phyloP scores from a whole-genome alignment of 257 asterid species.

The Striga asiatica region DNA sequence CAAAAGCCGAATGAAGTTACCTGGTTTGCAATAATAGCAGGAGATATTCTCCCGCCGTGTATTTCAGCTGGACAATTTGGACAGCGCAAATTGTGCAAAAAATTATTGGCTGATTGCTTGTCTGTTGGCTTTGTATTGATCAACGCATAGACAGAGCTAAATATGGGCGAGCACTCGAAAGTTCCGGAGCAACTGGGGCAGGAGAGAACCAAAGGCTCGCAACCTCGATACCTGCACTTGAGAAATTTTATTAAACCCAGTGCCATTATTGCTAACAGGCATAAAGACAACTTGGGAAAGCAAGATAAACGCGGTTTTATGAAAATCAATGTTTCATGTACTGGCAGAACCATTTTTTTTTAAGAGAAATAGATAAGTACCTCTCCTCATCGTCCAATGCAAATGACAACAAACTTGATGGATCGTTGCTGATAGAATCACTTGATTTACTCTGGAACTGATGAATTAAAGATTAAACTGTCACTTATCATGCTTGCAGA shows the following conservation, averaged over 20 bases:
- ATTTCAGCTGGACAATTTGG: constrained; percentile 82
- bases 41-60: constrained; percentile 47
- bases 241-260: constrained; percentile 13
- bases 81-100: constrained; percentile 71
- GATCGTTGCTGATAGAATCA: constrained; percentile 45
- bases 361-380: constrained; percentile 25
- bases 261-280: not conserved
- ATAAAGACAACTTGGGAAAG: not conserved
- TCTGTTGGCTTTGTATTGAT: constrained; percentile 41
- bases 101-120: constrained; percentile 24
- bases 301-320: not conserved
- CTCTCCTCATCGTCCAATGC: constrained; percentile 75
- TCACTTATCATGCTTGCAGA: constrained; percentile 13
- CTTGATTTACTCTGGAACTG: constrained; percentile 84
- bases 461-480: constrained; percentile 11
- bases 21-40: constrained; percentile 78
- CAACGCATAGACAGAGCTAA: constrained; percentile 49
- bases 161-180: constrained; percentile 56
- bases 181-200: constrained; percentile 78
- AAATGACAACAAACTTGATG: constrained; percentile 49
- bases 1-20: constrained; percentile 23
- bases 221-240: constrained; percentile 71
- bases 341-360: not conserved
- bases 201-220: constrained; percentile 66
- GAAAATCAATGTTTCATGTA: not conserved